Percentiles rank a stretch among this genome's conserved stretches.
These are phyloP conservation scores for Lasiosphaeria miniovina DNA, from an alignment of 495 filamentous ascomycete species.

Conservation along the genomic window DNA sequence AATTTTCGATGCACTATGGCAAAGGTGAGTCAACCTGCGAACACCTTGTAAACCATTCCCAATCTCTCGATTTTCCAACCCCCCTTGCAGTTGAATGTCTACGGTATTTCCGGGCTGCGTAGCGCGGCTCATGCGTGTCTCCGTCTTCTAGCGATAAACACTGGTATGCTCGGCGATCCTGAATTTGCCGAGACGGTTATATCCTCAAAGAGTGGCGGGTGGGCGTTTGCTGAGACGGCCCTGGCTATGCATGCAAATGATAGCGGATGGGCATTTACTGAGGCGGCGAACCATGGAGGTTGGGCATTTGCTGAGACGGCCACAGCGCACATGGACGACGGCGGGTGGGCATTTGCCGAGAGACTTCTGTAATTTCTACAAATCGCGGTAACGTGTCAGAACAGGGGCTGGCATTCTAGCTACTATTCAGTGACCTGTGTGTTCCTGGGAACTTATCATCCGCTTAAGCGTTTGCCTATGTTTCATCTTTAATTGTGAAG, in stretches of 20 bases:
- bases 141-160: too few species aligned
- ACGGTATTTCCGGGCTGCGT: too few species aligned
- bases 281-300: slow-evolving; percentile 2
- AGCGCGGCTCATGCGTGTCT: too few species aligned
- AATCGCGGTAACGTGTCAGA: neutral
- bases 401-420: neutral
- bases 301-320: slow-evolving; percentile 3
- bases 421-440: neutral
- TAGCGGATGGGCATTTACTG: slow-evolving; percentile 4
- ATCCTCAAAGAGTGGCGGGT: neutral
- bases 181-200: slow-evolving; percentile 1
- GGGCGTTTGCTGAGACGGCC: slow-evolving; percentile 5
- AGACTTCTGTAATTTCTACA: neutral
- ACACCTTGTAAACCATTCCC: too few species aligned
- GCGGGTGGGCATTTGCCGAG: slow-evolving; percentile 2
- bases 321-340: neutral
- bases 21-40: too few species aligned
- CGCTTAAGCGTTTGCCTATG: neutral
- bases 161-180: slow-evolving; percentile 1
- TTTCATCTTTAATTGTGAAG: slow-evolving; percentile 5
- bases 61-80: too few species aligned
- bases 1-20: neutral
- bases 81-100: too few species aligned
- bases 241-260: neutral
- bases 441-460: neutral